phyloP scores from a whole-genome alignment of 192 early-diverging fungal species.

The Coemansia sp. region DNA sequence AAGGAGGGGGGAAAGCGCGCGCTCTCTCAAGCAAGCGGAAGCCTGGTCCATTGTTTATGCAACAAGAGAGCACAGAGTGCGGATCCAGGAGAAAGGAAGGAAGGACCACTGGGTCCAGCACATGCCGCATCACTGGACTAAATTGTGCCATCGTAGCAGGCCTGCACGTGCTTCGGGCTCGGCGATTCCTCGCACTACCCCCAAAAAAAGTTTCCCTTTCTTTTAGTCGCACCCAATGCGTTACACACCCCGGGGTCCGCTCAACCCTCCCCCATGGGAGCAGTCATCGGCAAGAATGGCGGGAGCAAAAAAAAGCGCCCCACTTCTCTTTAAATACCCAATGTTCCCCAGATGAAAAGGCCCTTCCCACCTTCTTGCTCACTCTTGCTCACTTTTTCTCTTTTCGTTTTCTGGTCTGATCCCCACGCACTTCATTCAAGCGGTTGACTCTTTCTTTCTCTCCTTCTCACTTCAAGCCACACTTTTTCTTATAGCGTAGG shows the following conservation, averaged over 20 bases:
- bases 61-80: neutral
- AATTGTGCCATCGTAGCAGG: neutral
- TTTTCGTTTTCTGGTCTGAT: neutral
- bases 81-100: neutral
- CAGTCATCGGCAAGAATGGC: slow-evolving; percentile 6
- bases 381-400: neutral
- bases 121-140: neutral
- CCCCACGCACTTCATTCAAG: no score
- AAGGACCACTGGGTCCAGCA: neutral
- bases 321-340: slow-evolving; percentile 2
- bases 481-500: neutral
- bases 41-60: neutral
- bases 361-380: slow-evolving; percentile 3
- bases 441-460: neutral
- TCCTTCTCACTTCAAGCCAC: neutral
- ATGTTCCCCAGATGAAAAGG: slow-evolving; percentile 4
- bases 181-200: slow-evolving; percentile 3
- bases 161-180: slow-evolving; percentile 5
- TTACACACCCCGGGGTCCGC: neutral
- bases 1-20: no score
- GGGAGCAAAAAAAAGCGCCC: slow-evolving; percentile 4
- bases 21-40: neutral
- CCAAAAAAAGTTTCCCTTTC: neutral
- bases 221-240: neutral
- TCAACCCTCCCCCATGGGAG: neutral